Percentiles rank a stretch among this genome's conserved stretches.
These are phyloP conservation scores for Verticillium albo-atrum DNA, from an alignment of 2,329 filamentous ascomycete species.

Conservation along the genomic window DNA sequence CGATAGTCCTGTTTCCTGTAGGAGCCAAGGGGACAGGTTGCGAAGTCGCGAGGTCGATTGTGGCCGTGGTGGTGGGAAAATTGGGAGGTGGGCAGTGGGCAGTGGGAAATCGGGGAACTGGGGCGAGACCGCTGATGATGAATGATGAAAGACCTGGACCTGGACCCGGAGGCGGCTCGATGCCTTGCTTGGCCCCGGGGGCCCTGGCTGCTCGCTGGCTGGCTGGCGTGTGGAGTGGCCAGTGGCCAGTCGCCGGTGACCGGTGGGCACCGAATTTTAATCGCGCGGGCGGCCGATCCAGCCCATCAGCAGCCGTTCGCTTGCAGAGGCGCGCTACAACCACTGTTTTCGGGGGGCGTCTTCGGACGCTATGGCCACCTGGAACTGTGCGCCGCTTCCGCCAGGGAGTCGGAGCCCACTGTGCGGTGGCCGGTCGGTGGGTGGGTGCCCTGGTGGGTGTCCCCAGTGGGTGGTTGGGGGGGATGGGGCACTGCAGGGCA, in stretches of 20 bases:
- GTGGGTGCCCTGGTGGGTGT: neutral
- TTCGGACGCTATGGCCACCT: neutral
- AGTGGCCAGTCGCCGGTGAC: neutral
- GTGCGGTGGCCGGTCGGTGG: neutral
- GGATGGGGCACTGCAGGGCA: neutral
- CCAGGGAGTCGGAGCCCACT: neutral
- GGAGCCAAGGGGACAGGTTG: slow-evolving; percentile 1
- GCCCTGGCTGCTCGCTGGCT: neutral
- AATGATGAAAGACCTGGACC: slow-evolving; percentile 7
- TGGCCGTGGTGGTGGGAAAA: slow-evolving; percentile 7
- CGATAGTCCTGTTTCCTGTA: neutral
- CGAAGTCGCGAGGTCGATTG: neutral
- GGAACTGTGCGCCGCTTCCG: neutral
- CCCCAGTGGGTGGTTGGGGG: neutral
- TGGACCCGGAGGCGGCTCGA: slow-evolving; percentile 6
- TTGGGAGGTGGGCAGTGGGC: slow-evolving; percentile 11
- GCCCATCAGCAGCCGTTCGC: neutral
- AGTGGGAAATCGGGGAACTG: slow-evolving; percentile 5
- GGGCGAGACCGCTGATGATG: slow-evolving; percentile 13
- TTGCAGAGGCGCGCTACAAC: slow-evolving; percentile 1
- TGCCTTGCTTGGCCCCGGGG: neutral
- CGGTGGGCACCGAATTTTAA: slow-evolving; percentile 1
- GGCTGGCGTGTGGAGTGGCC: neutral
- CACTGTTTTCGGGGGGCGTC: neutral
- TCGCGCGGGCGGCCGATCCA: slow-evolving; percentile 3